Evolutionary conservation across 441 rosid genomes (phyloP), one percentile per base, ranked within the genome.

Genomic region (Pelargonium australe): DNA sequence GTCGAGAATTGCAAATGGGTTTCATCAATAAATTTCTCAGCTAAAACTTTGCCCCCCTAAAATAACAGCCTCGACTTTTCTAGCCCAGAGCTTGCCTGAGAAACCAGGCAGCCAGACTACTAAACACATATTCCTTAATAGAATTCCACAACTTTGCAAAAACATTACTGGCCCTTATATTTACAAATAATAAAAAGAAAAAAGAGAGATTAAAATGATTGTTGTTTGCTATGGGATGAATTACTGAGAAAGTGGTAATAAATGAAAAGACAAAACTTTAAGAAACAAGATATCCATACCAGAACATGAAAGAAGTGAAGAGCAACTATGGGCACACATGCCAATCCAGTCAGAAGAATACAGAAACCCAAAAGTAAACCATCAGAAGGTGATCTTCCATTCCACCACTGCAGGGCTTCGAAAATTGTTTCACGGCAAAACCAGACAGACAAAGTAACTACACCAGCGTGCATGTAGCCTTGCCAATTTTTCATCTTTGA

Each of bases 371-470:
- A 78, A 76, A 95, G 92, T 74, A 95, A 83, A 82, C 95, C 92
- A 84, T 92, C 99, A 65, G 96, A 86, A 9, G 99, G 98, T 65
- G 91, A 68, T 85, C 94, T 89, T 66, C 98, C 96, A 71, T 86
- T 78, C 99, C 97, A 95, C 99, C 96, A 88, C 49, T 92, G 99
- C 11, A 95, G 85, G 53, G 95, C 98, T 80, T 95, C 97, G 82
- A 92, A 95, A 69, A 90, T 87, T 55, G 97, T 87, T 85, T 92
- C 99, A 53, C 97, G 96, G 84, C 91, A 92, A 76, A 90, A 86
- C 99, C 99, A 95, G 69, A 95, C 92, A n/a, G 98, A 86, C 64
- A 92, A 62, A 64, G 92, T 84, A 81, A 95, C 92, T 77, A 95
- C 92, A 68, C 75, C 65, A 45, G 91, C 92, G 79, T 95, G 99